These are phyloP conservation scores for Cutaneotrichosporon sp. DNA, from an alignment of 1,284 basidiomycete genomes.

Conservation along the genomic window DNA sequence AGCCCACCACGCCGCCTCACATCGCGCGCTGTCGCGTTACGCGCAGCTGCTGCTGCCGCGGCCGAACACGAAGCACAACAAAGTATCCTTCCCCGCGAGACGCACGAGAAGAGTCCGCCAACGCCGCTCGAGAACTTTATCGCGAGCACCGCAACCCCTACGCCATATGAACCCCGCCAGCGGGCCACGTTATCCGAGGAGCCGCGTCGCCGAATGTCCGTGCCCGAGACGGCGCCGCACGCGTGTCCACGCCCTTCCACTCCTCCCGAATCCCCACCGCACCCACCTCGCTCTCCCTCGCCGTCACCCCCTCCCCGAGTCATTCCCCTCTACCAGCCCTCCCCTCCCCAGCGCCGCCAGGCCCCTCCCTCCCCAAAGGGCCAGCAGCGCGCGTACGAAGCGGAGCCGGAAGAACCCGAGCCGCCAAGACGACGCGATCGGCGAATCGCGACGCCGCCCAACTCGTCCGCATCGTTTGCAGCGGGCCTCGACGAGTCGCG, in stretches of 20 bases:
- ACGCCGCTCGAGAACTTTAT: conserved; percentile 36
- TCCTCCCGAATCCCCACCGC: conserved; percentile 15
- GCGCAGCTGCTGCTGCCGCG: conserved; percentile 17
- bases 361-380: conserved; percentile 34
- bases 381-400: conserved; percentile 30
- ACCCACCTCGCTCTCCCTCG: not conserved
- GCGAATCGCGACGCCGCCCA: conserved; percentile 22
- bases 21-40: conserved; percentile 29
- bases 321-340: not conserved
- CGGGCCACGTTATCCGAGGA: too few relatives aligned
- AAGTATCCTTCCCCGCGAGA: not conserved
- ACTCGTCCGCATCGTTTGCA: conserved; percentile 36
- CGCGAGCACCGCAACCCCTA: conserved; percentile 19
- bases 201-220: not conserved
- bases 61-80: not conserved
- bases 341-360: not conserved
- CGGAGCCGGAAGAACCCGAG: conserved; percentile 4
- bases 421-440: not conserved
- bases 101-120: conserved; percentile 17
- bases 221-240: conserved; percentile 8
- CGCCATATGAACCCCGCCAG: not conserved
- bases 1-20: conserved; percentile 21
- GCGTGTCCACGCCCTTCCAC: not conserved
- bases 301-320: not conserved
- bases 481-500: conserved; percentile 27